These are phyloP conservation scores for Schizonepeta tenuifolia DNA, from an alignment of 257 asterid genomes.

Conservation along the genomic window DNA sequence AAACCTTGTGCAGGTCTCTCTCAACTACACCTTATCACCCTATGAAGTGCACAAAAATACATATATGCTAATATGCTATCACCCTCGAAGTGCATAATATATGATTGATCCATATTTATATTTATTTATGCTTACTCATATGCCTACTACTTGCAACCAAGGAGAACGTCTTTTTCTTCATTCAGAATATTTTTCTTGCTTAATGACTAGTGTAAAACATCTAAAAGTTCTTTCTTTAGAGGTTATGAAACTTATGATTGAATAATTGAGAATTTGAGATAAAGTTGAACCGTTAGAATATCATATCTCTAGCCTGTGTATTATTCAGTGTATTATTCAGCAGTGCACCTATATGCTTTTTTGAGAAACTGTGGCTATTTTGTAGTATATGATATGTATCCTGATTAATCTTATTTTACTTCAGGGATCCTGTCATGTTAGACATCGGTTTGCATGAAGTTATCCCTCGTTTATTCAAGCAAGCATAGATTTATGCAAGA, in stretches of 20 bases:
- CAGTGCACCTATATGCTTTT: background rate
- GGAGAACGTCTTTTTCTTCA: background rate
- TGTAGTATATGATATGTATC: too few relatives aligned
- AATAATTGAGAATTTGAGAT: background rate
- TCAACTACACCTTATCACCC: conserved; percentile 24
- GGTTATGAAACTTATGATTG: conserved; percentile 1
- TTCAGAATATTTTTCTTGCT: background rate
- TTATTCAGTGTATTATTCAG: background rate
- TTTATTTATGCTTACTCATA: background rate
- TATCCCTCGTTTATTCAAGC: conserved; percentile 87
- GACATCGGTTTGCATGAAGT: conserved; percentile 84
- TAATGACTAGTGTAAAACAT: background rate
- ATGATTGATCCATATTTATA: background rate
- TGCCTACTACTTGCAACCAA: conserved; percentile 7
- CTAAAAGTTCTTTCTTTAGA: background rate
- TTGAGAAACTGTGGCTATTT: conserved; percentile 3
- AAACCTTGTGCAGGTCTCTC: conserved; percentile 82
- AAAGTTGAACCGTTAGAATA: conserved; percentile 2
- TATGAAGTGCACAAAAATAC: too few relatives aligned
- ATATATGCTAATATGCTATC: too few relatives aligned
- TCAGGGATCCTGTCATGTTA: conserved; percentile 86
- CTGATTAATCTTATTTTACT: conserved; percentile 28
- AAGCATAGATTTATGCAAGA: conserved; percentile 40
- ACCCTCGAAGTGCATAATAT: too few relatives aligned
- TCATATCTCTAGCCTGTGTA: background rate